Conservation (phyloP, 495 filamentous ascomycete genomes). For the Polyplosphaeria fusca region DNA sequence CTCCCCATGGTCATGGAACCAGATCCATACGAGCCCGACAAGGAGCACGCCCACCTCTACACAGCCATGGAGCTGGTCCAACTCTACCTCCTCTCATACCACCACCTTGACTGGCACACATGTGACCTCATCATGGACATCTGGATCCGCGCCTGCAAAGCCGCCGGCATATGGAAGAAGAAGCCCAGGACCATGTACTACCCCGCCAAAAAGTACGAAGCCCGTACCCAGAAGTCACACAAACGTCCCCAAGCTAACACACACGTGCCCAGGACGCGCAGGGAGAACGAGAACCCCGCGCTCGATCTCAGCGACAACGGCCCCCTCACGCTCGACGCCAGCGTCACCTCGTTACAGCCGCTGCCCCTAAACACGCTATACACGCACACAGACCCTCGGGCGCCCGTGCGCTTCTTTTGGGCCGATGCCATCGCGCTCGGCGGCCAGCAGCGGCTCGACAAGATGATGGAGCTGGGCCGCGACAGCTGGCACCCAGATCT, state of each 20-base stretch:
- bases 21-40: background rate
- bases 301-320: background rate
- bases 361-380: conserved; percentile 12
- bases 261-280: background rate
- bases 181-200: no score
- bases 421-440: conserved; percentile 22
- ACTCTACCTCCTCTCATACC: conserved; percentile 17
- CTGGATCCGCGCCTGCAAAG: conserved; percentile 28
- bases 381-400: background rate
- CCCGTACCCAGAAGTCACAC: background rate
- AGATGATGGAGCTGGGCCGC: background rate
- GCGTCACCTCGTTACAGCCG: conserved; percentile 7
- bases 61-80: conserved; percentile 8
- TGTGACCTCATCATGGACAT: conserved; percentile 25
- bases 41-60: conserved; percentile 3
- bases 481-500: conserved; percentile 14
- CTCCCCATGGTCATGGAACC: background rate
- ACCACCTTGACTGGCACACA: background rate
- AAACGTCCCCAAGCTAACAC: background rate
- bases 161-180: no score
- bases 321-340: background rate
- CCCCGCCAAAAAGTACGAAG: background rate
- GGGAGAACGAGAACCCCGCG: background rate
- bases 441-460: conserved; percentile 2
- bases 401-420: conserved; percentile 20